A percentile compares a stretch with the other conserved stretches of the same genome.
Conservation (phyloP, 1,139 yeast genomes). For the Komagataea norvegica region DNA sequence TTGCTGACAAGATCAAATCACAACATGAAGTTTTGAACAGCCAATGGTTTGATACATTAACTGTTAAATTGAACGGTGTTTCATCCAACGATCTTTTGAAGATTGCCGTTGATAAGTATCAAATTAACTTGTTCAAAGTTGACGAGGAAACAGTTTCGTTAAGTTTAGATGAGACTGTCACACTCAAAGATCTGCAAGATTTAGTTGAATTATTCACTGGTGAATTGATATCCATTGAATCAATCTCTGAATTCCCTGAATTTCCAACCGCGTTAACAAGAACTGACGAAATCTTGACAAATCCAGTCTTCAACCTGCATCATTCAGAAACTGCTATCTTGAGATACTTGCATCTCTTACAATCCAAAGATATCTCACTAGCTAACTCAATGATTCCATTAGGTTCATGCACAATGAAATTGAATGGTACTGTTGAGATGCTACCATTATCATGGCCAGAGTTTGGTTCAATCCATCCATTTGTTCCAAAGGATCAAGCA, state of each 20-base stretch:
- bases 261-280: constrained; percentile 55
- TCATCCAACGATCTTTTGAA: constrained; percentile 53
- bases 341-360: constrained; percentile 81
- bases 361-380: constrained; percentile 82
- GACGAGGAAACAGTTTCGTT: constrained; percentile 60
- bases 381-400: constrained; percentile 97
- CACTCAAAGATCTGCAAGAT: constrained; percentile 52
- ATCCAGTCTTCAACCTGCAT: constrained; percentile 78
- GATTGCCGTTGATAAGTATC: constrained; percentile 54
- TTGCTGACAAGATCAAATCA: constrained; percentile 53
- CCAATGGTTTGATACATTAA: constrained; percentile 84
- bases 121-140: constrained; percentile 74
- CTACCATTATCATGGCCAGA: constrained; percentile 93
- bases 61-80: constrained; percentile 49
- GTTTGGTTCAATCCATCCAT: constrained; percentile 83
- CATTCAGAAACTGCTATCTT: constrained; percentile 95
- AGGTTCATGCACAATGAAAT: constrained; percentile 97
- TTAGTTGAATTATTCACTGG: constrained; percentile 58
- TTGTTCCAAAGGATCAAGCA: constrained; percentile 85
- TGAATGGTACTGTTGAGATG: constrained; percentile 95
- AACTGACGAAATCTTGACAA: constrained; percentile 57
- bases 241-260: constrained; percentile 41
- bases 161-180: constrained; percentile 83
- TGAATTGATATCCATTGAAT: constrained; percentile 16
- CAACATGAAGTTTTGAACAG: constrained; percentile 51